Base-by-base conservation (phyloP, 1,139 yeast genomes). In the Pichia sp. region DNA sequence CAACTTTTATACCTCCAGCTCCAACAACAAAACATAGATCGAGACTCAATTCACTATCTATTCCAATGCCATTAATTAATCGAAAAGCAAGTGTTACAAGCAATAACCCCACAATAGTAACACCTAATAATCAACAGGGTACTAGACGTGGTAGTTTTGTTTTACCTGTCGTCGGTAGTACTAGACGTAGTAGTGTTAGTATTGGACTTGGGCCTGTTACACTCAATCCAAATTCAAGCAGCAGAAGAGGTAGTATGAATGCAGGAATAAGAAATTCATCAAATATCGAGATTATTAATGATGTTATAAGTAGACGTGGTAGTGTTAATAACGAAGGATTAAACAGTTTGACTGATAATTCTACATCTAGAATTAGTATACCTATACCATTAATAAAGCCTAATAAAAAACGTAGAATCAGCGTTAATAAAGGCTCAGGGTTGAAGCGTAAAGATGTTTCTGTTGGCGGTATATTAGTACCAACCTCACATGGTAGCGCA, bases 1-100 rank as follows among this genome's bases (percentile, higher is more conserved):
- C 25, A 6, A 35, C 25, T 20, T 49, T 47, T 23, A 36, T 40
- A 3, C 48, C 42, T 25, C 50, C 51, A n/a, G 11, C 22, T 13
- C n/a, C 32, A 16, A 25, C 23, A n/a, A 34, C 24, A 5, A 20
- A 35, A 9, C 44, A 30, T 13, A 41, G 44, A n/a, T 34, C 50
- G 4, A 44, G 54, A 20, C 39, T 51, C 7, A 51, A 47, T 39
- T 51, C 54, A 13, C 47, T 51, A 43, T 34, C 51, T 9, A 49
- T 45, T 3, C 50, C 54, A 25, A 49, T 51, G 12, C 51, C 29
- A 32, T 24, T 47, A 13, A 30, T 39, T 7, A 42, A 45, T 26
- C 37, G 50, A 39, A 46, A 48, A 16, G 37, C 41, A 7, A 46
- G 51, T 26, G 41, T 44, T 3, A 36, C 37, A 13, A 46, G n/a